Conservation (phyloP, 306 rosid genomes). For the Medicago arabica region DNA sequence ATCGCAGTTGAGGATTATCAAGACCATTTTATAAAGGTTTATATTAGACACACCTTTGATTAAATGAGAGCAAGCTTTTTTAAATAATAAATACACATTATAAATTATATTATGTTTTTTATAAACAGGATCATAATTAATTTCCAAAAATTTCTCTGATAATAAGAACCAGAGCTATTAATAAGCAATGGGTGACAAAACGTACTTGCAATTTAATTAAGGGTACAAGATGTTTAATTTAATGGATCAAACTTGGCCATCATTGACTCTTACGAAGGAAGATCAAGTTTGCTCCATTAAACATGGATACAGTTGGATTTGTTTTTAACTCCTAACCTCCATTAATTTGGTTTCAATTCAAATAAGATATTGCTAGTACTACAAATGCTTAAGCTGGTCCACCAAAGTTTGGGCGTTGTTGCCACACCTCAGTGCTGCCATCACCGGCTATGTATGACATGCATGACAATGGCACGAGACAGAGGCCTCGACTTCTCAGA, state of each 20-base stretch:
- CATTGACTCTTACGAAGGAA: constrained; percentile 41
- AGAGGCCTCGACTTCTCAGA: constrained; percentile 82
- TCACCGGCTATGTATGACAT: constrained; percentile 75
- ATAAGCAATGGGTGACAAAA: no score
- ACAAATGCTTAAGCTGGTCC: constrained; percentile 46
- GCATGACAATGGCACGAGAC: constrained; percentile 85
- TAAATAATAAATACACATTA: no score
- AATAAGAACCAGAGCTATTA: no score
- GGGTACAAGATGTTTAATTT: constrained; percentile 43
- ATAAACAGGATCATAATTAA: no score
- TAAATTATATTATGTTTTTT: no score
- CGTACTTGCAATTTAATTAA: constrained; percentile 2
- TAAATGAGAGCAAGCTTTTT: no score
- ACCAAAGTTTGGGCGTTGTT: constrained; percentile 59
- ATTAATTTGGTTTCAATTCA: constrained; percentile 12
- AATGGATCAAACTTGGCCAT: constrained; percentile 90
- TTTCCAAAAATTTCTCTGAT: no score
- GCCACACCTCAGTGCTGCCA: constrained; percentile 53
- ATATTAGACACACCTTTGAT: no score
- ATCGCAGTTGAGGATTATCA: no score
- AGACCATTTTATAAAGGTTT: no score
- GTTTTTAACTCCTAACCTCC: constrained; percentile 17
- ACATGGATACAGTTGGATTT: constrained; percentile 4
- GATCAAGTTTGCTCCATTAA: constrained; percentile 86
- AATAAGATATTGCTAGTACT: background rate